A percentile compares a stretch with the other conserved stretches of the same genome.
These are phyloP conservation scores for Wickerhamiella nectarea DNA, from an alignment of 805 yeast species.

Conservation along the genomic window DNA sequence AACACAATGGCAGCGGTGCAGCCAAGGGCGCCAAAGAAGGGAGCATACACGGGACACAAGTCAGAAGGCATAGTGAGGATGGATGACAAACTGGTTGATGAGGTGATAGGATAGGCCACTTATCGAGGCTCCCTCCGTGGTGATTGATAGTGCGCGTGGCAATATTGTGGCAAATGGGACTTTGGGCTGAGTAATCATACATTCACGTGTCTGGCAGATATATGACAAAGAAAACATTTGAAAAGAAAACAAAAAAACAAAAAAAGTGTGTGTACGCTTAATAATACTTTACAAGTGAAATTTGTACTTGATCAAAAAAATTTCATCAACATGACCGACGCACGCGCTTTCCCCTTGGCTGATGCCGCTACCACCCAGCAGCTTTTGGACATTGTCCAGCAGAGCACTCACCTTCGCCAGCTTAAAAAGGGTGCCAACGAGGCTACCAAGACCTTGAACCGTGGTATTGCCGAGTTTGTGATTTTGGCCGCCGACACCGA, in stretches of 20 bases:
- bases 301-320: background rate
- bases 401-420: slow-evolving; percentile 94
- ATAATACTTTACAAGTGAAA: background rate
- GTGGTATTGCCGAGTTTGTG: slow-evolving; percentile 98
- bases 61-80: slow-evolving; percentile 14
- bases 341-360: slow-evolving; percentile 98
- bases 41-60: slow-evolving; percentile 30
- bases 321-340: slow-evolving; percentile 41
- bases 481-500: slow-evolving; percentile 99
- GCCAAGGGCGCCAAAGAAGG: slow-evolving; percentile 98
- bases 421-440: slow-evolving; percentile 99
- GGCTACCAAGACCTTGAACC: slow-evolving; percentile 97
- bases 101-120: slow-evolving; percentile 9
- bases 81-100: slow-evolving; percentile 7
- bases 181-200: no score
- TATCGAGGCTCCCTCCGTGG: background rate
- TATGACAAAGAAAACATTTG: no score
- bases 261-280: background rate
- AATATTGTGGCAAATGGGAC: background rate
- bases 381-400: slow-evolving; percentile 94
- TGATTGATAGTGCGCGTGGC: background rate
- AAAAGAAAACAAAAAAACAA: no score
- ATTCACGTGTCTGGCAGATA: no score
- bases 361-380: slow-evolving; percentile 92
- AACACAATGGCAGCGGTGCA: slow-evolving; percentile 98